Percentiles rank a stretch among this genome's conserved stretches.
Evolutionary conservation across 164 flowering plant genomes (phyloP).

Genomic region (Buxus sempervirens): DNA sequence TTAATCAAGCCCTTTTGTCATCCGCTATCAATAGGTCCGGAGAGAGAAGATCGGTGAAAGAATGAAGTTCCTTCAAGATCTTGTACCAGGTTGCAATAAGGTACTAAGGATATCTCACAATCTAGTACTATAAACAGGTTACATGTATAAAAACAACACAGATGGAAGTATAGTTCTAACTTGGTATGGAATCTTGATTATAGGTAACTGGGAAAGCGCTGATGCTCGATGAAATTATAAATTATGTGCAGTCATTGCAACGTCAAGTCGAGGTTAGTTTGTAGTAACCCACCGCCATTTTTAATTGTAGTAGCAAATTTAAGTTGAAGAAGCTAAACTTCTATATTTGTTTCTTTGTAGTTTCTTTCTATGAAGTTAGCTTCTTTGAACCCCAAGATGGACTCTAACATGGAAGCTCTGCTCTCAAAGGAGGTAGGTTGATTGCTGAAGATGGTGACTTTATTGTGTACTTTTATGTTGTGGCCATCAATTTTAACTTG

Average conservation of each 20-base stretch:
- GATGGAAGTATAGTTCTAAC: too few species aligned
- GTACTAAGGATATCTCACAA: slow-evolving; percentile 26
- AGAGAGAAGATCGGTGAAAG: slow-evolving; percentile 94
- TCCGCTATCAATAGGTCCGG: slow-evolving; percentile 49
- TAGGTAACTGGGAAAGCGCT: slow-evolving; percentile 97
- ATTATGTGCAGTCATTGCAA: slow-evolving; percentile 92
- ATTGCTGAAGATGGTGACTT: neutral
- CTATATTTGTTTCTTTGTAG: slow-evolving; percentile 31
- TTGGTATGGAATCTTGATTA: slow-evolving; percentile 10
- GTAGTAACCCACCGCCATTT: neutral
- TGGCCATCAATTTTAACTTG: neutral
- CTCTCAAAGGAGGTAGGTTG: slow-evolving; percentile 61
- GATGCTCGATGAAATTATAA: slow-evolving; percentile 94
- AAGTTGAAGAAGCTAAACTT: too few species aligned
- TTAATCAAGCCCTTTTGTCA: neutral
- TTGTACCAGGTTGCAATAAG: slow-evolving; percentile 97
- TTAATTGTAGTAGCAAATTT: neutral
- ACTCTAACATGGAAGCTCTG: slow-evolving; percentile 51
- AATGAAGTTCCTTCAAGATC: slow-evolving; percentile 94
- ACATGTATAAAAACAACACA: too few species aligned
- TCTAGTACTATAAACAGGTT: neutral
- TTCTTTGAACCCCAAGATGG: slow-evolving; percentile 62
- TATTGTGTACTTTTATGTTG: neutral
- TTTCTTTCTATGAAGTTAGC: slow-evolving; percentile 83
- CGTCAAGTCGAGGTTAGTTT: slow-evolving; percentile 87